phyloP scores from a whole-genome alignment of 2,329 filamentous ascomycete species.

The Penicillium sp. region DNA sequence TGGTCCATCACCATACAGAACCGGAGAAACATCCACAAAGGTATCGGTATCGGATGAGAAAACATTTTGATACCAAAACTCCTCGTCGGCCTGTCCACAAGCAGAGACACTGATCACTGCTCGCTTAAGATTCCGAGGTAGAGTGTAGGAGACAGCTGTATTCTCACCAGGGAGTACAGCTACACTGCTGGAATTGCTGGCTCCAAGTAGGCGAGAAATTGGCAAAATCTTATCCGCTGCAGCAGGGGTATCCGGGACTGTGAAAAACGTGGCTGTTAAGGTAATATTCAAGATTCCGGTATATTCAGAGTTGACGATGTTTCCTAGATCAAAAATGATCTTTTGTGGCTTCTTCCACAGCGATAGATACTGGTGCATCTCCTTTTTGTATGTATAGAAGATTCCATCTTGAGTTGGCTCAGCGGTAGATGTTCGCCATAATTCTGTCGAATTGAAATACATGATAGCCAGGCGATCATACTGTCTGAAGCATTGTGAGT shows the following conservation, averaged over 20 bases:
- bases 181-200: not conserved
- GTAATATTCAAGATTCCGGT: not conserved
- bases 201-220: not conserved
- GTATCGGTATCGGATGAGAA: not conserved
- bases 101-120: not conserved
- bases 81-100: not conserved
- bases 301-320: not conserved
- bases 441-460: not conserved
- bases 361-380: not conserved
- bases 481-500: not conserved
- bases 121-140: not conserved
- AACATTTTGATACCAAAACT: not conserved
- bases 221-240: not conserved
- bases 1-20: not conserved
- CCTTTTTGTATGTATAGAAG: not conserved
- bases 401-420: not conserved
- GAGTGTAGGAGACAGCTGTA: not conserved
- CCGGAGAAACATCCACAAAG: not conserved
- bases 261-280: not conserved
- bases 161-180: not conserved
- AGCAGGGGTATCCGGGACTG: not conserved
- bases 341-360: constrained; percentile 1
- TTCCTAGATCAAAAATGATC: not conserved
- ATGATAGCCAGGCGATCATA: not conserved
- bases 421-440: not conserved